Evolutionary conservation across 2,329 filamentous ascomycete genomes (phyloP).

Genomic region (Chaetomiaceae sp.): DNA sequence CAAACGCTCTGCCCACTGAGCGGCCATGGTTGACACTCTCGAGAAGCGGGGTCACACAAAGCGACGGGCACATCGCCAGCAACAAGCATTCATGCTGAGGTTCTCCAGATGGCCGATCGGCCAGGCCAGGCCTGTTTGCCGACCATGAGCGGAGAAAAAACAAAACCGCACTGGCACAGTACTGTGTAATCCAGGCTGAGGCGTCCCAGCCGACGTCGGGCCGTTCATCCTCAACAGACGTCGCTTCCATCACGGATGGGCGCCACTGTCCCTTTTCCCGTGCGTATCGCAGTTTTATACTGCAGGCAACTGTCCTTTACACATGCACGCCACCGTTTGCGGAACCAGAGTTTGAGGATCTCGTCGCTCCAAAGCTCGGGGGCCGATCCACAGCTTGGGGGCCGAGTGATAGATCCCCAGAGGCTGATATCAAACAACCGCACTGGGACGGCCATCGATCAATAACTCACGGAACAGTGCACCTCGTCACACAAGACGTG

Average conservation of each 20-base stretch:
- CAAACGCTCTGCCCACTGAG: conserved; percentile 16
- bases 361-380: neutral
- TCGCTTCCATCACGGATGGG: neutral
- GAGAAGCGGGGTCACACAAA: conserved; percentile 1
- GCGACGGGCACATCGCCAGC: neutral
- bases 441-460: neutral
- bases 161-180: too few species aligned
- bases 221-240: too few species aligned
- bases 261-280: neutral
- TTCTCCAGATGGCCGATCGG: neutral
- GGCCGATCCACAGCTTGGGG: conserved; percentile 20
- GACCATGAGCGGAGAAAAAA: too few species aligned
- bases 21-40: neutral
- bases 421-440: too few species aligned
- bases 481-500: neutral
- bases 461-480: neutral
- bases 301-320: conserved; percentile 9
- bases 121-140: too few species aligned
- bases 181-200: too few species aligned
- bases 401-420: too few species aligned
- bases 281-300: neutral
- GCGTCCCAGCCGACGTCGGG: too few species aligned
- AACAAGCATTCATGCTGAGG: neutral
- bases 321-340: conserved; percentile 18
- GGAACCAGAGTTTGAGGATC: conserved; percentile 8